Evolutionary conservation across 371 early-diverging fungal species (phyloP), one percentile per base, ranked within the genome.

Genomic region (Thermomucor indicae-seudaticae): DNA sequence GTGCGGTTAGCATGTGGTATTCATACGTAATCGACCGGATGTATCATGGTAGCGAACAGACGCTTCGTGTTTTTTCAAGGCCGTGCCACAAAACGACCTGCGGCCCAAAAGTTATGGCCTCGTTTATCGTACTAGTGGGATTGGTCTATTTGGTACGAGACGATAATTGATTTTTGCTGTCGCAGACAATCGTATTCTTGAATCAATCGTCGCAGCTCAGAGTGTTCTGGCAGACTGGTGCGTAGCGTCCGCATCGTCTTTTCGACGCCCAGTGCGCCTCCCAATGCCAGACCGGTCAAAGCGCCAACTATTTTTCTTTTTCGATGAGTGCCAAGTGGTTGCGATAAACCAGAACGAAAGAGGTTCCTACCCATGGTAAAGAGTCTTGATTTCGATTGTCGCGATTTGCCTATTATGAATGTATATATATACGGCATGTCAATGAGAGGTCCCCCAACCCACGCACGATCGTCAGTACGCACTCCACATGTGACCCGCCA

Each of bases 211-310:
- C 60, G 43, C n/a, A 72, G 22, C n/a, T 50, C 54, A 2, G 73
- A 72, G 27, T 69, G 59, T 4, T 7, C 22, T 6, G 73, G 70
- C 22, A 72, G 49, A 16, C 53, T 34, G 34, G 56, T 46, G 10
- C 65, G 55, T 32, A 72, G 49, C 42, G 59, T 62, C 19, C 60
- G 64, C 73, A 72, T 69, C 22, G 67, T 70, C 35, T 61, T 68
- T 39, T 67, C 58, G 64, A 64, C 67, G 4, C 73, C 73, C 35
- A 72, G 45, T 3, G 48, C 45, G 8, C 58, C 67, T 2, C 73
- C 73, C 46, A 62, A 56, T 27, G 57, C 42, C 1, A 68, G 40
- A 1, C 73, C 73, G 41, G 57, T 37, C 49, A 69, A 64, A 6
- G 56, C 55, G 8, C 70, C 73, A 46, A 69, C 73, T 72, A 53